Base-by-base conservation (phyloP, 108 stramenopile genomes). In the Aurantiochytrium sp. region DNA sequence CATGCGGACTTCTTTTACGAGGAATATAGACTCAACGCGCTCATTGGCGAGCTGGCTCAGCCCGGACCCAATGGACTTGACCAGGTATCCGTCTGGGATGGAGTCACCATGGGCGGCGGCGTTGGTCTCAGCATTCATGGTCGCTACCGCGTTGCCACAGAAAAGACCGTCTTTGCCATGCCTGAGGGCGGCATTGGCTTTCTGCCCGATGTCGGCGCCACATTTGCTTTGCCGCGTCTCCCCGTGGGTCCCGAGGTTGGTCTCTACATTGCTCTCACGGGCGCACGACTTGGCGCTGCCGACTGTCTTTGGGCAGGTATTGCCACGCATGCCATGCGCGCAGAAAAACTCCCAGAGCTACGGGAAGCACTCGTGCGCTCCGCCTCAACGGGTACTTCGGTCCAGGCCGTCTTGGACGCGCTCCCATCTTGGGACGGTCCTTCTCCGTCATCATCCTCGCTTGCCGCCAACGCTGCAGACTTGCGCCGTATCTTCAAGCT, bases 101-200 rank as follows among this genome's bases (percentile, higher is more conserved):
- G 99, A 43, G 92, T 98, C 42, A 97, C 97, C 73, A 98, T 99
- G 98, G 99, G 99, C 58, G 99, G 99, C 35, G 99, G 99, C 18
- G 98, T 97, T 28, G 99, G 99, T 0, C 88, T 98, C 25, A 96
- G 96, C 5, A 91, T 99, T 43, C 95, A 97, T 90, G 98, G 98
- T n/a, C 92, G 92, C 55, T 96, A 97, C 89, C 93, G 99, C 35
- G 93, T 99, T 0, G 96, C 98, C 8, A 99, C 98, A 2, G 97
- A 98, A 91, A 89, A 93, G 53, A 95, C 97, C 4, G 42, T 97
- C 1, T 97, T 98, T 90, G 96, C 97, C 88, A 99, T 98, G 99
- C 99, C 99, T 49, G 99, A 99, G 92, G 96, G 95, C 16, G 95
- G 94, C 58, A 98, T 99, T 88, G 99, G 99, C 3, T 93, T 99